phyloP scores from a whole-genome alignment of 441 rosid genomes.

The Populus tomentosa region DNA sequence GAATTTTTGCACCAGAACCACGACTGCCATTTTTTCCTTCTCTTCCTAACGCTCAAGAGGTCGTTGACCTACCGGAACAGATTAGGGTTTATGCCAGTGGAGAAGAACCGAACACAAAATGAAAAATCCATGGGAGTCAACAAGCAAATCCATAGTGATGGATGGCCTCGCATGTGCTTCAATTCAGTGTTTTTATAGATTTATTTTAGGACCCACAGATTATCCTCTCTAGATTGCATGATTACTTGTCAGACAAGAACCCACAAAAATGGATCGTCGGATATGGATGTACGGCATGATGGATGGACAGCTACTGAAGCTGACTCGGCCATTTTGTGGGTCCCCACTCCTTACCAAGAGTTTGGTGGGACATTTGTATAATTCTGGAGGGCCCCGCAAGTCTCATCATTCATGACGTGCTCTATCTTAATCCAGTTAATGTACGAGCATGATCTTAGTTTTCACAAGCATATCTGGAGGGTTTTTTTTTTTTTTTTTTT shows the following conservation, averaged over 20 bases:
- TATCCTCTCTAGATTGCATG: conserved; percentile 18
- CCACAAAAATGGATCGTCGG: conserved; percentile 18
- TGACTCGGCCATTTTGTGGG: conserved; percentile 16
- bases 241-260: conserved; percentile 16
- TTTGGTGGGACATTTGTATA: neutral
- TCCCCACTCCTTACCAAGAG: neutral
- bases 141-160: neutral
- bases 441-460: too few species aligned
- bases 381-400: neutral
- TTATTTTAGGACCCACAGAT: neutral
- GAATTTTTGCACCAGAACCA: neutral
- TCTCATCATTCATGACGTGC: conserved; percentile 10
- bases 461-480: neutral
- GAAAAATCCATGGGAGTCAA: neutral
- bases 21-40: neutral
- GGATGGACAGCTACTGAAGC: conserved; percentile 19
- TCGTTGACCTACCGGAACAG: neutral
- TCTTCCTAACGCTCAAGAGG: neutral
- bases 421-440: too few species aligned
- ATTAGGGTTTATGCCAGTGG: conserved; percentile 14
- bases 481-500: too few species aligned
- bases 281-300: conserved; percentile 17
- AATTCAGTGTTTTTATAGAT: neutral
- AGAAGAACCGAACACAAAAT: conserved; percentile 24
- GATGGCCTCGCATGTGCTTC: conserved; percentile 9